Conservation (phyloP, 2,329 filamentous ascomycete species). For the Diaporthe australafricana region DNA sequence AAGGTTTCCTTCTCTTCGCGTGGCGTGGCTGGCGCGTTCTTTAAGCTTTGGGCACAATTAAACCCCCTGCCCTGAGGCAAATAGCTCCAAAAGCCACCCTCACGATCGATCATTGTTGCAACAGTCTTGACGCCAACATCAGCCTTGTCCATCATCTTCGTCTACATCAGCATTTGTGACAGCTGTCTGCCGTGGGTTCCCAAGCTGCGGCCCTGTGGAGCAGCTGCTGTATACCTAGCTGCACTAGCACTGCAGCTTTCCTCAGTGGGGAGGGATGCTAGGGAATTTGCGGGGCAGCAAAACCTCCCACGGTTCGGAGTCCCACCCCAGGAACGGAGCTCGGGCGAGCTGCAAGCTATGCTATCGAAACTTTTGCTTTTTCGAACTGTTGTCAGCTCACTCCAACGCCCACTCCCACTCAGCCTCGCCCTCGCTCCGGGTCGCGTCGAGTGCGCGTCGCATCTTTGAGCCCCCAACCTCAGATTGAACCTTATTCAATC, state of each 20-base stretch:
- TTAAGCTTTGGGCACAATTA: not conserved
- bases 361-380: not conserved
- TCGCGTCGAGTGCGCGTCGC: not conserved
- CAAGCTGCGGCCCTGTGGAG: not conserved
- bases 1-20: not conserved
- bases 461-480: not conserved
- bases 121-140: not conserved
- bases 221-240: not conserved
- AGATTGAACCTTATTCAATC: not conserved
- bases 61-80: not conserved
- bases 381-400: too few relatives aligned
- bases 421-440: not conserved
- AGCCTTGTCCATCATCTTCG: not conserved
- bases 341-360: not conserved
- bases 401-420: too few relatives aligned
- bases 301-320: not conserved
- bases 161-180: not conserved
- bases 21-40: not conserved
- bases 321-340: not conserved
- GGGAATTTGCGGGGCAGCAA: slow-evolving; percentile 15
- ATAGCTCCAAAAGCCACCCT: not conserved
- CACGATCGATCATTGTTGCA: not conserved
- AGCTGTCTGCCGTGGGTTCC: not conserved
- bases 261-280: not conserved
- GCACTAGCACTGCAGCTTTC: slow-evolving; percentile 4